These are phyloP conservation scores for Ganoderma lingzhi DNA, from an alignment of 1,284 basidiomycete species.

Conservation along the genomic window DNA sequence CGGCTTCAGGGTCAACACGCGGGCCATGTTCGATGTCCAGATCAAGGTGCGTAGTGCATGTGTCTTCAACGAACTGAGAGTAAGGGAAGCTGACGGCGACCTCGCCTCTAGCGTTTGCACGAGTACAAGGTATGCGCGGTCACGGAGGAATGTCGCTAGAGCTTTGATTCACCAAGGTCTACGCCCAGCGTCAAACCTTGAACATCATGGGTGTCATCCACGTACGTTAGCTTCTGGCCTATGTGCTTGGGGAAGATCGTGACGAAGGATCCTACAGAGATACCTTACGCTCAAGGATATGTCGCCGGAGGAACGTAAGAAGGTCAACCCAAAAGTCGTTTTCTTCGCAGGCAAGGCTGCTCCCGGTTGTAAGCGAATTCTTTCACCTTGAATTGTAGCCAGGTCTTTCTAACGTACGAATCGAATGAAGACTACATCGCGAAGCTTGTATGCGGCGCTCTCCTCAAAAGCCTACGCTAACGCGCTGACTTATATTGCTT, in stretches of 20 bases:
- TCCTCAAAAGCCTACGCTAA: no score
- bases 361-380: conserved; percentile 67
- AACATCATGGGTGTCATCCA: conserved; percentile 90
- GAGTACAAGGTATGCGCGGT: conserved; percentile 78
- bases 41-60: conserved; percentile 70
- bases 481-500: neutral
- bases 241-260: neutral
- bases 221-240: conserved; percentile 49
- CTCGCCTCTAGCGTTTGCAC: conserved; percentile 67
- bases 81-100: conserved; percentile 6
- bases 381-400: conserved; percentile 4
- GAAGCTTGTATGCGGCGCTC: conserved; percentile 62
- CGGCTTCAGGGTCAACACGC: conserved; percentile 78
- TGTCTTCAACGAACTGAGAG: conserved; percentile 5
- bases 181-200: conserved; percentile 79
- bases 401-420: neutral
- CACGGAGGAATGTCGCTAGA: neutral
- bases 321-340: conserved; percentile 80
- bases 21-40: conserved; percentile 92
- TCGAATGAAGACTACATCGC: conserved; percentile 71
- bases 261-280: conserved; percentile 53
- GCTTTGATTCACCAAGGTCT: conserved; percentile 16
- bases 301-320: conserved; percentile 80
- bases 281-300: conserved; percentile 86
- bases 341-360: conserved; percentile 94